These are phyloP conservation scores for Fusarium anthophilum DNA, from an alignment of 2,329 filamentous ascomycete species.

Conservation along the genomic window DNA sequence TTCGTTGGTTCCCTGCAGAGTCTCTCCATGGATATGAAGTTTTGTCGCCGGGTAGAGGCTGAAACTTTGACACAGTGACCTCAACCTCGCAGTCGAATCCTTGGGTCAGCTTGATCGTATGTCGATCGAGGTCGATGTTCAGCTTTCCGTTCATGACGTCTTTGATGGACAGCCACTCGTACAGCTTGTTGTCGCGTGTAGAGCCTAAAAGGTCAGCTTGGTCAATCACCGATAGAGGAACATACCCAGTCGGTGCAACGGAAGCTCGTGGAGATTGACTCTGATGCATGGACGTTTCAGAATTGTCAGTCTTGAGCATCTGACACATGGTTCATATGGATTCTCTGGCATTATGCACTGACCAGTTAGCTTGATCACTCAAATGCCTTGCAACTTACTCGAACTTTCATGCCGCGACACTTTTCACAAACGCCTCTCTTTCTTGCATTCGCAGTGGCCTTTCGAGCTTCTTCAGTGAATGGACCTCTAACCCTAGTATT, in stretches of 20 bases:
- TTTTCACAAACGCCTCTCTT: neutral
- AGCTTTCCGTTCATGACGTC: neutral
- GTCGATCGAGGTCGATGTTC: neutral
- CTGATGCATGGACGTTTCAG: neutral
- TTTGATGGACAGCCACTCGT: neutral
- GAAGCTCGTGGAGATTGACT: neutral
- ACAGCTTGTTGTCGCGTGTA: neutral
- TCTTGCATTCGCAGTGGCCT: neutral
- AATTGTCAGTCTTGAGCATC: neutral
- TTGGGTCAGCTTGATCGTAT: neutral
- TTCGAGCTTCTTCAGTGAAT: neutral
- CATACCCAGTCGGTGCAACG: neutral
- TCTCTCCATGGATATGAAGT: neutral
- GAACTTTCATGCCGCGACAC: neutral
- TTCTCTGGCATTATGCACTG: neutral
- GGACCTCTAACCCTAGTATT: neutral
- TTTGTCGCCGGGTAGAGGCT: neutral
- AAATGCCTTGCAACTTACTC: neutral
- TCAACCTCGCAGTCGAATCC: neutral
- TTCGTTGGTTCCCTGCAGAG: neutral
- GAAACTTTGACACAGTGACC: neutral
- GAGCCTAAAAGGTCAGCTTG: neutral
- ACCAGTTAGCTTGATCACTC: accelerated
- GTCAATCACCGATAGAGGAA: accelerated
- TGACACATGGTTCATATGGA: neutral